These are phyloP conservation scores for Capronia coronata DNA, from an alignment of 2,329 filamentous ascomycete species.

Conservation along the genomic window DNA sequence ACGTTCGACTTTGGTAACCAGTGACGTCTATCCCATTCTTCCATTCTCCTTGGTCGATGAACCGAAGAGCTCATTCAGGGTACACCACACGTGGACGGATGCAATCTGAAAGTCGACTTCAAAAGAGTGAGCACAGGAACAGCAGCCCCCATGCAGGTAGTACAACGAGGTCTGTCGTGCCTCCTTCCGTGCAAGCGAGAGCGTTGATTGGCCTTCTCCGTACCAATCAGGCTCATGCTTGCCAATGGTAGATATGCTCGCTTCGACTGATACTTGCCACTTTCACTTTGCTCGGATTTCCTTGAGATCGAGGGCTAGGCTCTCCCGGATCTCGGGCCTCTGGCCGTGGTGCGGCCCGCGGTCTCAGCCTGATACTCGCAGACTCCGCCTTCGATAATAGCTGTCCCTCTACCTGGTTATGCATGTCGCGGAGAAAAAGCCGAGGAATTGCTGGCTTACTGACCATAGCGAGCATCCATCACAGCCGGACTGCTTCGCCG, in stretches of 20 bases:
- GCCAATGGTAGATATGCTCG: background rate
- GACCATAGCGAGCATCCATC: too few species aligned
- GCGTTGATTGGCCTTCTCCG: background rate
- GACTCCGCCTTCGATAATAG: background rate
- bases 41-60: too few species aligned
- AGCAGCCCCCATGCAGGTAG: background rate
- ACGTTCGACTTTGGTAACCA: background rate
- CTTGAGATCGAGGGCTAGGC: background rate
- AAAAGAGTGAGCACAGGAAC: background rate
- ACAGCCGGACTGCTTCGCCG: background rate
- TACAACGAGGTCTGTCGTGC: background rate
- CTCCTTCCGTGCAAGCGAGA: background rate
- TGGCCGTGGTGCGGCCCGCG: background rate
- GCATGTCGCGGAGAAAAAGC: background rate
- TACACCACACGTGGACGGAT: background rate
- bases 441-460: background rate
- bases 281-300: background rate
- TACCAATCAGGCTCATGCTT: background rate
- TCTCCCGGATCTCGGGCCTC: background rate
- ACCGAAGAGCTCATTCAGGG: background rate
- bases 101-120: background rate
- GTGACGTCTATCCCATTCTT: too few species aligned
- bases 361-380: conserved; percentile 1
- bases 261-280: background rate
- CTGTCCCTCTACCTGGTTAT: background rate